Evolutionary conservation across 2,329 filamentous ascomycete species (phyloP).

Genomic region (Aspergillus sergii): DNA sequence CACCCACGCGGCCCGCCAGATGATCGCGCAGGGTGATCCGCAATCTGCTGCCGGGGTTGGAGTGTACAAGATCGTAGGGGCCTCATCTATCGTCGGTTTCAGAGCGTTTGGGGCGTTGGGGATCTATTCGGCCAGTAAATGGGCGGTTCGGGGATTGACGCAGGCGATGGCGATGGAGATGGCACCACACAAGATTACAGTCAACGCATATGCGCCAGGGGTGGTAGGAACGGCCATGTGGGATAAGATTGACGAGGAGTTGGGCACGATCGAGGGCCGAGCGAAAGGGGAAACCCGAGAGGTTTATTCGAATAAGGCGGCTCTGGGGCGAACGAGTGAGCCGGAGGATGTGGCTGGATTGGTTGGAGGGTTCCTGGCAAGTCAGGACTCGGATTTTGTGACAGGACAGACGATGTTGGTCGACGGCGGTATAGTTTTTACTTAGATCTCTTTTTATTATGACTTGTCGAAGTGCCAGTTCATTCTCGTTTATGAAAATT

Average conservation of each 20-base stretch:
- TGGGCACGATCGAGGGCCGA: conserved; percentile 55
- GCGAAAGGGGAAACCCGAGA: conserved; percentile 58
- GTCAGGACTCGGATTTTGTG: conserved; percentile 64
- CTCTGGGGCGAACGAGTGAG: conserved; percentile 59
- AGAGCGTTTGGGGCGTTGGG: conserved; percentile 61
- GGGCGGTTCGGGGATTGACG: conserved; percentile 66
- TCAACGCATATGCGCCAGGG: conserved; percentile 68
- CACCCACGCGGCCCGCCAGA: conserved; percentile 62
- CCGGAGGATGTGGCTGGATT: conserved; percentile 65
- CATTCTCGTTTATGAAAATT: no score
- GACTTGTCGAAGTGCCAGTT: neutral
- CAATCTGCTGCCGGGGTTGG: conserved; percentile 26
- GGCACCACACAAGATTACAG: conserved; percentile 65
- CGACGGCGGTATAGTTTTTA: conserved; percentile 60
- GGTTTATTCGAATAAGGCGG: conserved; percentile 58
- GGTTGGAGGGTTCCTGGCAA: conserved; percentile 63
- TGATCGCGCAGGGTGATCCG: conserved; percentile 61
- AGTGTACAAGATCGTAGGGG: conserved; percentile 55
- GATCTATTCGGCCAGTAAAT: conserved; percentile 68
- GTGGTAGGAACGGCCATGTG: conserved; percentile 71
- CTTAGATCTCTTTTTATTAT: neutral
- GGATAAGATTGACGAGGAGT: conserved; percentile 66
- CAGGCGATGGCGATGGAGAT: conserved; percentile 69
- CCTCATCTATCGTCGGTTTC: conserved; percentile 61
- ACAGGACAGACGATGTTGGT: conserved; percentile 68